Evolutionary conservation across 2,329 filamentous ascomycete species (phyloP), one percentile per base, ranked within the genome.

Genomic region (Myriosclerotinia scirpicola): DNA sequence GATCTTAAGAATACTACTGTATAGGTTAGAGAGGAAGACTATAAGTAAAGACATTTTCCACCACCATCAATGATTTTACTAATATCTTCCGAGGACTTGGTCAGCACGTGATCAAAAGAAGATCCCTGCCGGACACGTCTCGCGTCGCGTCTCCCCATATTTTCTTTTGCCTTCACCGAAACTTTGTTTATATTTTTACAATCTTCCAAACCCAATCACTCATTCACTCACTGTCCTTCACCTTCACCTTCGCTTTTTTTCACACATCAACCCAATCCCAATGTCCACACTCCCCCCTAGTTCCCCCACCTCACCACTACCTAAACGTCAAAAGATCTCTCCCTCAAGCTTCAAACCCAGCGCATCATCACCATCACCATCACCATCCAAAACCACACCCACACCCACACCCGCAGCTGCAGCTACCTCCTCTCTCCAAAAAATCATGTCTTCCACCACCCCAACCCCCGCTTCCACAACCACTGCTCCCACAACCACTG

Each of bases 281-380:
- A 61, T 62, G 55, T 61, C 56, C 64, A 62, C 59, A 48, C 52
- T 64, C 14, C 22, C 59, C 8, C 34, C 53, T 30, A 2, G 36
- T 12, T 56, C 65, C 38, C 50, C 65, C 20, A 52, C 42, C 17
- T 58, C 65, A 34, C 65, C 65, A 52, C 60, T 64, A n/a, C 59
- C 65, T 34, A 67, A 67, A 67, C 65, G 65, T 36, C 59, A 50
- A 56, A 67, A 67, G 59, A 58, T 34, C 30, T 34, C 30, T 34
- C 30, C 30, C 30, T 34, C 30, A 34, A 34, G 30, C 30, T 34
- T 34, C 30, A 34, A 34, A 34, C 30, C 30, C 30, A 34, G 30
- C 30, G 6, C 30, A 34, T 34, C 30, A 34, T 34, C 30, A 34
- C 30, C 30, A 34, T 34, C 30, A 34, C 30, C 30, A 34, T 34